A percentile compares a stretch with the other conserved stretches of the same genome.
Conservation (phyloP, 345 rosid genomes). For the Cardamine chenopodiifolia region DNA sequence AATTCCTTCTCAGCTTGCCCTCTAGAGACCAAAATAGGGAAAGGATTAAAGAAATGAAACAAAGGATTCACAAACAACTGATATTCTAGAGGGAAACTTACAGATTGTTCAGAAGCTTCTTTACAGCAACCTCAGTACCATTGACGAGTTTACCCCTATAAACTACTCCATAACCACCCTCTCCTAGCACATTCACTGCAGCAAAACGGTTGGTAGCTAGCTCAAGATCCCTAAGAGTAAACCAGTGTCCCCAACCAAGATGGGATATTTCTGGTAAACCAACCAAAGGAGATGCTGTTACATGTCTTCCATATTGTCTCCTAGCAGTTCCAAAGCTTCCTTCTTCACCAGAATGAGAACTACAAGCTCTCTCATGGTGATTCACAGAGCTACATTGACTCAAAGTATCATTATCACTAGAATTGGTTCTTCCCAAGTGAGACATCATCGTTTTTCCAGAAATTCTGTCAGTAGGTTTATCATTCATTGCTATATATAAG, state of each 20-base stretch:
- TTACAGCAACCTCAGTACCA: conserved; percentile 95
- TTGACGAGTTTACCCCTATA: conserved; percentile 81
- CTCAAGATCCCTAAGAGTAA: conserved; percentile 95
- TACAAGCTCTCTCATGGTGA: conserved; percentile 68
- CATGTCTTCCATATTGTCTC: conserved; percentile 62
- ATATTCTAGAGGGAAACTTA: conserved; percentile 26
- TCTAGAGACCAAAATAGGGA: conserved; percentile 51
- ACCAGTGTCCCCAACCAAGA: conserved; percentile 99
- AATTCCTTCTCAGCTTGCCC: conserved; percentile 99
- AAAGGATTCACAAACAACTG: background rate
- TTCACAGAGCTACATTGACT: conserved; percentile 78
- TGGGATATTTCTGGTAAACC: conserved; percentile 94
- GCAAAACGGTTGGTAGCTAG: conserved; percentile 78
- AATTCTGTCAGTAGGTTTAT: conserved; percentile 49
- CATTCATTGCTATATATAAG: conserved; percentile 50
- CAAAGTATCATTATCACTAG: conserved; percentile 75
- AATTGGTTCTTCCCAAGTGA: conserved; percentile 67
- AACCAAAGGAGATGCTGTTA: conserved; percentile 83
- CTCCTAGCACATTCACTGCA: conserved; percentile 84
- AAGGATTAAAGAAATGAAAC: conserved; percentile 7
- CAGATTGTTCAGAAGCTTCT: conserved; percentile 95
- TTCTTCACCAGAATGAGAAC: conserved; percentile 88
- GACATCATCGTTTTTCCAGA: conserved; percentile 52
- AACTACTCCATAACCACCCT: conserved; percentile 98
- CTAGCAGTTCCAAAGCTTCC: conserved; percentile 69